Evolutionary conservation across 2,329 filamentous ascomycete species (phyloP), one percentile per base, ranked within the genome.

Genomic region (Samsoniella hepiali): DNA sequence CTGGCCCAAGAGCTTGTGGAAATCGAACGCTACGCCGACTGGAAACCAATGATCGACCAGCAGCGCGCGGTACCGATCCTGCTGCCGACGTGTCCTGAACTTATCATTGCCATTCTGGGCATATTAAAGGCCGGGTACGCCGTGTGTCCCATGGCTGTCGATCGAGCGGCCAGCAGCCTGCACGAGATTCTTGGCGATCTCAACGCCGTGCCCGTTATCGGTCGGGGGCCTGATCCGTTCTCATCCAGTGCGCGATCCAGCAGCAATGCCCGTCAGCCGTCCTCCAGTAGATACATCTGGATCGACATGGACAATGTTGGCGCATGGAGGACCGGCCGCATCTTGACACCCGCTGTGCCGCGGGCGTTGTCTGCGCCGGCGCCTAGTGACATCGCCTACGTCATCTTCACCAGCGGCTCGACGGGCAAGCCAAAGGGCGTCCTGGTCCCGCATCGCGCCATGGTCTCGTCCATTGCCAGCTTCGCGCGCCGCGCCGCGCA

Each of bases 391-490:
- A 68, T 72, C 3, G 70, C 68, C 51, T 75, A 74, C 54, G 67
- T 74, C 6, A 77, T 80, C 50, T 81, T 80, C 67, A 81, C 80
- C 27, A 81, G 79, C n/a, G 76, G 76, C 29, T 82, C 79, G 4
- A 82, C 81, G 0, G 81, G 81, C 5, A 75, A 72, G 11, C 80
- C 80, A 6, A 83, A 83, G 66, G 81, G 80, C 2, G 79, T 82
- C 47, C 90, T 96, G 90, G 96, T 82, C 92, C 91, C 29, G 42
- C n/a, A 96, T 91, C 44, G 92, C 6, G 62, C 56, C 40, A 36
- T 44, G 27, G 49, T 36, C 2, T 22, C 62, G 7, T 63, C 44
- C 13, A 40, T 63, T 15, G 8, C 27, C 10, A 45, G n/a, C 55
- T 42, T 58, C 6, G 44, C 31, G 11, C n/a, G n/a, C 9, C 32